phyloP scores from a whole-genome alignment of 371 early-diverging fungal genomes.

The Mucor circinelloides region DNA sequence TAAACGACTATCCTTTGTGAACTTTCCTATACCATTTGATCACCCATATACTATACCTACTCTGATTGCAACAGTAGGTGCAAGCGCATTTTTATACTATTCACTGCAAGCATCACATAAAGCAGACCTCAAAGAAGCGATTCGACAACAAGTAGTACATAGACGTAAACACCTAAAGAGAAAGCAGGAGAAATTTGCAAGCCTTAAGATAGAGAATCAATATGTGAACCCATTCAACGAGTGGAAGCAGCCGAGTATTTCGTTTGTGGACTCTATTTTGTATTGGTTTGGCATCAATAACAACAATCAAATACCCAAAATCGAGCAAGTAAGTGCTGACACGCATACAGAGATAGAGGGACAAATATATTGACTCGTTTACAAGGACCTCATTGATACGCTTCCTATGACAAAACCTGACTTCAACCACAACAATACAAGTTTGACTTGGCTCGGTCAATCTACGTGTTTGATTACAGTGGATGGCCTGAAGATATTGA shows the following conservation, averaged over 20 bases:
- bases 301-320: constrained; percentile 12
- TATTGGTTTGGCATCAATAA: constrained; percentile 39
- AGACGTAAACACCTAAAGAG: constrained; percentile 36
- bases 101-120: constrained; percentile 45
- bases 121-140: constrained; percentile 46
- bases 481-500: constrained; percentile 60
- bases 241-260: constrained; percentile 46
- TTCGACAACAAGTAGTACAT: constrained; percentile 36
- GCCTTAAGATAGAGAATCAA: constrained; percentile 55
- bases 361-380: neutral
- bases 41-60: constrained; percentile 51
- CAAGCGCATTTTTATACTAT: constrained; percentile 47
- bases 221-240: constrained; percentile 68
- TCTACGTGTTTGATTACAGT: constrained; percentile 62
- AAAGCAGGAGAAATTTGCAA: constrained; percentile 47
- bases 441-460: constrained; percentile 60
- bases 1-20: constrained; percentile 48
- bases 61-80: constrained; percentile 37
- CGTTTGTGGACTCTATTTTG: constrained; percentile 46
- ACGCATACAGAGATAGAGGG: neutral
- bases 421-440: constrained; percentile 35
- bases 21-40: constrained; percentile 59
- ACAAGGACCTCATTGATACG: constrained; percentile 21
- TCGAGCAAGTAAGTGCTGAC: constrained; percentile 15
- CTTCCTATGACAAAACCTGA: constrained; percentile 47